Percentiles rank a stretch among this genome's conserved stretches.
Evolutionary conservation across 805 yeast species (phyloP).

Genomic region (Grigorovia humatica): DNA sequence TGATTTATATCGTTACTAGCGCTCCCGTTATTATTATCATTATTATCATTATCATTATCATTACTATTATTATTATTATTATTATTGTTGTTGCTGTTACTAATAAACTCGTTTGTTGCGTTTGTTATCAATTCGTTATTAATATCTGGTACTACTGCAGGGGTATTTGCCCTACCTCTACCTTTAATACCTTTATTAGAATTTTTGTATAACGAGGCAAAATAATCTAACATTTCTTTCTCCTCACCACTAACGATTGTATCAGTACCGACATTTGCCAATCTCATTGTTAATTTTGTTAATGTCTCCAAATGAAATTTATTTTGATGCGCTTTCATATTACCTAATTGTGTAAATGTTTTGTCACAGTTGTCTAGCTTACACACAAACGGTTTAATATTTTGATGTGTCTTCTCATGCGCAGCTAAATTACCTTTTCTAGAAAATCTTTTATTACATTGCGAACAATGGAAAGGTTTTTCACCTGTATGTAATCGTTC

Average conservation of each 20-base stretch:
- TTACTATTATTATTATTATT: background rate
- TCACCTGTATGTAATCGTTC: conserved; percentile 83
- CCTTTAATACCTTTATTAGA: conserved; percentile 62
- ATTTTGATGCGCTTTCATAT: conserved; percentile 89
- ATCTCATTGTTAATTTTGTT: conserved; percentile 49
- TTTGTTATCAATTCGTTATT: background rate
- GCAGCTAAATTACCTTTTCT: conserved; percentile 90
- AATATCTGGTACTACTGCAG: background rate
- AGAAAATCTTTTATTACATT: conserved; percentile 70
- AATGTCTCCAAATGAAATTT: conserved; percentile 70
- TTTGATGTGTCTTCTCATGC: conserved; percentile 72
- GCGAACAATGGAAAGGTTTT: conserved; percentile 73
- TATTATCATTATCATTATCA: too few relatives aligned
- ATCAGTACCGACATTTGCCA: conserved; percentile 52
- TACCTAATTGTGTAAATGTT: conserved; percentile 85
- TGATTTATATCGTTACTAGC: too few relatives aligned
- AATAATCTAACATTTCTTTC: conserved; percentile 60
- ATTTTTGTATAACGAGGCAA: conserved; percentile 73
- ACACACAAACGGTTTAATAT: conserved; percentile 69
- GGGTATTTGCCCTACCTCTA: conserved; percentile 4
- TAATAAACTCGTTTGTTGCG: background rate
- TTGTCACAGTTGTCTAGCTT: conserved; percentile 72
- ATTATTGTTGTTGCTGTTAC: background rate
- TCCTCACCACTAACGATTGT: conserved; percentile 49
- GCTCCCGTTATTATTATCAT: background rate